Conservation (phyloP, 1,284 basidiomycete species). For the Ustilago trichophora region DNA sequence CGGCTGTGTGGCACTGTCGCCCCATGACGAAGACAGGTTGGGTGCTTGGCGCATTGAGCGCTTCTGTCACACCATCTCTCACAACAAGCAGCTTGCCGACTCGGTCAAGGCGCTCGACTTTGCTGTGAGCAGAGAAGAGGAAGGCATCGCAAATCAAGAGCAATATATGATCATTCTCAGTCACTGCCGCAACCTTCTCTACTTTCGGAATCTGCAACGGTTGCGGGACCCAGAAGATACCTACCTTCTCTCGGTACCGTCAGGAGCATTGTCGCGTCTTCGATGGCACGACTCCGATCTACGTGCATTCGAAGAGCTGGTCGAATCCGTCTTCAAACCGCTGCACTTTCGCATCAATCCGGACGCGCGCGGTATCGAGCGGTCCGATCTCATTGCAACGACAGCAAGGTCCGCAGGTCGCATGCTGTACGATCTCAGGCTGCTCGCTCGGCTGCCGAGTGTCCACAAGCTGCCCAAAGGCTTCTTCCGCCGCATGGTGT, state of each 20-base stretch:
- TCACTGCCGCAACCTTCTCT: conserved; percentile 35
- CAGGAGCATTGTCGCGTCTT: conserved; percentile 17
- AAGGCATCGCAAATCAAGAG: conserved; percentile 32
- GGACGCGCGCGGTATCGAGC: conserved; percentile 25
- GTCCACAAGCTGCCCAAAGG: conserved; percentile 25
- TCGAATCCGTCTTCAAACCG: conserved; percentile 40
- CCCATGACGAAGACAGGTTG: conserved; percentile 15
- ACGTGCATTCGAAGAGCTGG: conserved; percentile 35
- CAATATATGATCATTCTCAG: conserved; percentile 32
- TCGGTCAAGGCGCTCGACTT: conserved; percentile 37
- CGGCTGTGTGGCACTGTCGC: conserved; percentile 25
- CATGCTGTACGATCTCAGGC: conserved; percentile 27
- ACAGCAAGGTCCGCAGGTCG: conserved; percentile 22
- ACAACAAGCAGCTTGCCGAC: conserved; percentile 23
- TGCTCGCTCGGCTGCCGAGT: conserved; percentile 25
- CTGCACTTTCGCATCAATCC: conserved; percentile 28
- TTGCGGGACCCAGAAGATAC: conserved; percentile 27
- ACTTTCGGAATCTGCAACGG: conserved; percentile 37
- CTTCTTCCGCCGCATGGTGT: conserved; percentile 27
- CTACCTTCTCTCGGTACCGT: conserved; percentile 24
- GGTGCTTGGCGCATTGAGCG: conserved; percentile 31
- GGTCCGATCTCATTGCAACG: conserved; percentile 25
- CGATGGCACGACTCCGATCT: conserved; percentile 38
- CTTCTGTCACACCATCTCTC: conserved; percentile 36
- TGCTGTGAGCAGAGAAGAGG: conserved; percentile 33